Conservation (phyloP, 345 rosid species). For the Aquilaria yunnanensis region DNA sequence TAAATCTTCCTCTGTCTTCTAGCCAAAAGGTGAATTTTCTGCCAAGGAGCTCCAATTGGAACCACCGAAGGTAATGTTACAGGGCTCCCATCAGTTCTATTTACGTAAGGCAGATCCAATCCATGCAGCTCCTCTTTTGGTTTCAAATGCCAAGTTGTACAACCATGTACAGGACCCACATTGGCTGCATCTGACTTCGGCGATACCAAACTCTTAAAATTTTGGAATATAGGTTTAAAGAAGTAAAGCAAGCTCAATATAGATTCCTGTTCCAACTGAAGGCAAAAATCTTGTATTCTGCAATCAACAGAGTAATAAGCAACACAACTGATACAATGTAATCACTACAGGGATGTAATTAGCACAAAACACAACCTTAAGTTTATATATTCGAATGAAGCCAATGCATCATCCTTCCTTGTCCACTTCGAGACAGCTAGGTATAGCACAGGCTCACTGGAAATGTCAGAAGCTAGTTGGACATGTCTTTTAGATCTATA, state of each 20-base stretch:
- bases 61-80: slow-evolving; percentile 51
- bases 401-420: slow-evolving; percentile 71
- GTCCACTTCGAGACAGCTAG: slow-evolving; percentile 68
- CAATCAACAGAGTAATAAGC: slow-evolving; percentile 28
- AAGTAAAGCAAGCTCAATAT: slow-evolving; percentile 61
- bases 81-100: slow-evolving; percentile 30
- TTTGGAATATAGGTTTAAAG: slow-evolving; percentile 53
- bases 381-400: slow-evolving; percentile 73
- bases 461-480: slow-evolving; percentile 29
- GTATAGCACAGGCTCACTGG: slow-evolving; percentile 48
- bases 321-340: slow-evolving; percentile 4
- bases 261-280: slow-evolving; percentile 88
- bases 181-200: slow-evolving; percentile 51
- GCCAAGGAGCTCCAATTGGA: slow-evolving; percentile 99
- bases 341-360: slow-evolving; percentile 5
- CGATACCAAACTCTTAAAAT: slow-evolving; percentile 46
- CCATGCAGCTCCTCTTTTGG: slow-evolving; percentile 28
- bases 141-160: slow-evolving; percentile 22
- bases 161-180: slow-evolving; percentile 25
- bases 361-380: slow-evolving; percentile 40
- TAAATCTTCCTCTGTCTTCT: slow-evolving; percentile 80
- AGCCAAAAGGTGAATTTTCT: slow-evolving; percentile 68
- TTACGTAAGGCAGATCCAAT: slow-evolving; percentile 25
- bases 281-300: slow-evolving; percentile 76
- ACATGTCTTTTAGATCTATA: slow-evolving; percentile 24